Conservation (phyloP, 2,329 filamentous ascomycete species). For the Fusarium bulbicola region DNA sequence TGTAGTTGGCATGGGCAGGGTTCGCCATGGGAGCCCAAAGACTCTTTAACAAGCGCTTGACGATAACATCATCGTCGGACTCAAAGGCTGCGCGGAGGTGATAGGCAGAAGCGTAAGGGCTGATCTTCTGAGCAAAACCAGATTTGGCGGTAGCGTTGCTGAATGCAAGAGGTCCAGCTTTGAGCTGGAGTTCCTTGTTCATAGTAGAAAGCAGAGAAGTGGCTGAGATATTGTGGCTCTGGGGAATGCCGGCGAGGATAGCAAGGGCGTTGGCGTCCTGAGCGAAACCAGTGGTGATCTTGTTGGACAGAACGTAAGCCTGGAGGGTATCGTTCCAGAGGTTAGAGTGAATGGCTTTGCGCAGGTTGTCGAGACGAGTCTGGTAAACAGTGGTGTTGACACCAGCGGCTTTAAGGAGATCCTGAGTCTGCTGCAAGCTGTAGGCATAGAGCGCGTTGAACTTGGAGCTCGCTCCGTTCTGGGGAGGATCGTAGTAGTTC, state of each 20-base stretch:
- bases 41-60: background rate
- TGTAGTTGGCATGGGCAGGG: background rate
- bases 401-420: background rate
- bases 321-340: background rate
- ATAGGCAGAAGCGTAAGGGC: background rate
- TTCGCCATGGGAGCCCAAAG: background rate
- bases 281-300: background rate
- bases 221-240: background rate
- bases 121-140: slow-evolving; percentile 9
- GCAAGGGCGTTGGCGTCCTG: background rate
- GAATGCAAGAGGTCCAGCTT: background rate
- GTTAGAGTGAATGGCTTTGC: background rate
- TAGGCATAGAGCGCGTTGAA: background rate
- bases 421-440: background rate
- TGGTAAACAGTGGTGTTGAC: background rate
- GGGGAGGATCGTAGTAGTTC: background rate
- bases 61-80: accelerated
- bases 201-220: background rate
- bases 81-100: background rate
- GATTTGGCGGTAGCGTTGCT: background rate
- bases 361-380: background rate
- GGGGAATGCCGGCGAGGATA: background rate
- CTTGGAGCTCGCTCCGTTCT: background rate
- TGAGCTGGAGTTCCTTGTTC: background rate
- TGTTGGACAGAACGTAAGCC: background rate